Evolutionary conservation across 306 rosid genomes (phyloP).

Genomic region (Crotalaria pallida): DNA sequence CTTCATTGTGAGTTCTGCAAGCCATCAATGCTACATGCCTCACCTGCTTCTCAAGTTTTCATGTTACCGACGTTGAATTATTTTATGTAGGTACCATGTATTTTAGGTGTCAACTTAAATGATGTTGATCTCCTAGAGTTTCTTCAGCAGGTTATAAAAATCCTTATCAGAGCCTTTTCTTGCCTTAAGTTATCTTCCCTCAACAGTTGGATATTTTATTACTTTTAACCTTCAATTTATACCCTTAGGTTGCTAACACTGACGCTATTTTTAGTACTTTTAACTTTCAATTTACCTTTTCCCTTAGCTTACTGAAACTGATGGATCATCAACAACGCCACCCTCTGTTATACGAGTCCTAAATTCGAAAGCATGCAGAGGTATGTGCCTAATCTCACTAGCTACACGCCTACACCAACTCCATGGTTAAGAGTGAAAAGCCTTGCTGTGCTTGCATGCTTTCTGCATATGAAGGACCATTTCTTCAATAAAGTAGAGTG

Average conservation of each 20-base stretch:
- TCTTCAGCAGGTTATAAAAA: constrained; percentile 83
- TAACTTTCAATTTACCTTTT: constrained; percentile 2
- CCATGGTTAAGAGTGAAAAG: neutral
- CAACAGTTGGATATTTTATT: neutral
- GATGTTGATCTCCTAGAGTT: constrained; percentile 83
- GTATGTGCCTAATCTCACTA: constrained; percentile 33
- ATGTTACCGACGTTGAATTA: constrained; percentile 9
- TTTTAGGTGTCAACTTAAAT: constrained; percentile 77
- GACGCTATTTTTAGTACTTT: constrained; percentile 34
- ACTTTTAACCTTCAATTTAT: constrained; percentile 5
- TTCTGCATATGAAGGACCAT: neutral
- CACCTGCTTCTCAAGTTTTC: neutral
- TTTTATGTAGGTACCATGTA: constrained; percentile 73
- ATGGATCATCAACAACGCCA: constrained; percentile 88
- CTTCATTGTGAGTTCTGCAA: neutral
- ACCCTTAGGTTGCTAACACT: constrained; percentile 71
- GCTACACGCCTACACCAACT: neutral
- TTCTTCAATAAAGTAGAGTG: neutral
- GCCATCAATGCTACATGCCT: neutral
- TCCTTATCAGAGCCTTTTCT: neutral
- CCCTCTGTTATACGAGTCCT: constrained; percentile 80
- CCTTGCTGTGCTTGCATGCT: neutral
- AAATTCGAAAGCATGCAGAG: constrained; percentile 91
- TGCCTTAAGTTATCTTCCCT: constrained; percentile 17
- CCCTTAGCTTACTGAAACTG: constrained; percentile 81